These are phyloP conservation scores for Stagonosporopsis cucurbitacearum DNA, from an alignment of 2,329 filamentous ascomycete species.

Conservation along the genomic window DNA sequence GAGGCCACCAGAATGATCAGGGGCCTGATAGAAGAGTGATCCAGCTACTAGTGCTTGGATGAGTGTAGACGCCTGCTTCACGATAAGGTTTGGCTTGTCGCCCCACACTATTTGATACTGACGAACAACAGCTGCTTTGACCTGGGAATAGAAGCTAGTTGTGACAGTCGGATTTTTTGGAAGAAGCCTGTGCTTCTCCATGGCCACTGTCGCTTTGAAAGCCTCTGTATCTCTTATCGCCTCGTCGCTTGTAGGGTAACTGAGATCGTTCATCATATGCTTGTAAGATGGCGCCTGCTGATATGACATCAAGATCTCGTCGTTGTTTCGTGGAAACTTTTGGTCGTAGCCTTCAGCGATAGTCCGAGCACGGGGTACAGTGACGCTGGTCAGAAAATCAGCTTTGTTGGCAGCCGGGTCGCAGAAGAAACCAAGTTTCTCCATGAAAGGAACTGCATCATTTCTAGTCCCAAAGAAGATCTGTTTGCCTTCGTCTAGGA, in stretches of 20 bases:
- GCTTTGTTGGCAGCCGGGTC: conserved; percentile 67
- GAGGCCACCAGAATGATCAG: conserved; percentile 63
- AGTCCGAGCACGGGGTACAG: conserved; percentile 45
- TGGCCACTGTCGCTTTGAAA: conserved; percentile 50
- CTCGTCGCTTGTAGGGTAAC: conserved; percentile 60
- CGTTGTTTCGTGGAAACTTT: conserved; percentile 29
- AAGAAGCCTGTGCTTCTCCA: not conserved
- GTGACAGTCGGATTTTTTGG: conserved; percentile 51
- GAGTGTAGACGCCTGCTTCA: conserved; percentile 66
- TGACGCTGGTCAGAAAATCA: conserved; percentile 78
- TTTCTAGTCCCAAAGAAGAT: conserved; percentile 72
- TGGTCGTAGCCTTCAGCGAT: conserved; percentile 28
- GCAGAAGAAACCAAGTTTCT: conserved; percentile 70
- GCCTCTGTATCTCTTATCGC: conserved; percentile 47
- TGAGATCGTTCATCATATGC: conserved; percentile 62
- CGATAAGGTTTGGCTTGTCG: conserved; percentile 67
- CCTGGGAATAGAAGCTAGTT: not conserved
- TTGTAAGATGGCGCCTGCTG: not conserved
- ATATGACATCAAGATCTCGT: not conserved
- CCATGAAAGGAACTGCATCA: conserved; percentile 68
- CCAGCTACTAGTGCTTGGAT: conserved; percentile 67
- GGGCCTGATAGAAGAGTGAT: conserved; percentile 71
- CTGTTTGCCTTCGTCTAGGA: conserved; percentile 74
- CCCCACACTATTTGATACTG: conserved; percentile 71
- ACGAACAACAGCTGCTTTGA: conserved; percentile 42